Evolutionary conservation across 2,329 filamentous ascomycete genomes (phyloP), one percentile per base, ranked within the genome.

Genomic region (Macroventuria anomochaeta): DNA sequence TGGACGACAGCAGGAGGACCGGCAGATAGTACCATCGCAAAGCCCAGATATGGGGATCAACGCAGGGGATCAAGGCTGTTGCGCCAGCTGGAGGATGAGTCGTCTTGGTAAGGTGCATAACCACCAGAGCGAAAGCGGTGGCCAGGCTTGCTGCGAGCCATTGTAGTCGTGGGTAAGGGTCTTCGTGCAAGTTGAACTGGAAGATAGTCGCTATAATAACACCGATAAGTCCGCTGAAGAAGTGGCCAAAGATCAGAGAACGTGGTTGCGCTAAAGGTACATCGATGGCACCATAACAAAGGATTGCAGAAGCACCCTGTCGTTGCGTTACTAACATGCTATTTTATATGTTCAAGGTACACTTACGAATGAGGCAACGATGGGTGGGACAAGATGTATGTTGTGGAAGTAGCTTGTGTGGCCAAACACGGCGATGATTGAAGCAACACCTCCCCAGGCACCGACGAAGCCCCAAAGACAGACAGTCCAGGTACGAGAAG

Each of bases 21-120:
- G 76, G 72, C 1, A 79, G 58, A 42, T 73, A 79, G 44, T 71
- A 73, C 78, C 78, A 80, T 3, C 75, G 70, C 53, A 80, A 58
- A 0, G 67, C 67, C 57, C 75, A 74, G 28, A 78, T 71, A 7
- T 65, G 57, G 8, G 67, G 57, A 13, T 79, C 69, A 5, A 76
- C 70, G 20, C 72, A 72, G 0, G 78, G 77, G 36, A 81, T 57
- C 4, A 80, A 64, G 0, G 79, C 77, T 10, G 78, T 80, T 1
- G 78, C 78, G 23, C 78, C 78, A 15, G 77, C 79, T 5, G 78
- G 79, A 13, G 79, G 79, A 55, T 81, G 78, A 0, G 78, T 75
- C 3, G 77, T 79, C 40, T 77, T 77, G 1, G 78, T 80, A 17
- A 77, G 55, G 42, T 76, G 73, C 78, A 80, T 81, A 23, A 77